Evolutionary conservation across 2,329 filamentous ascomycete genomes (phyloP), one percentile per base, ranked within the genome.

Genomic region (Aschersonia sp.): DNA sequence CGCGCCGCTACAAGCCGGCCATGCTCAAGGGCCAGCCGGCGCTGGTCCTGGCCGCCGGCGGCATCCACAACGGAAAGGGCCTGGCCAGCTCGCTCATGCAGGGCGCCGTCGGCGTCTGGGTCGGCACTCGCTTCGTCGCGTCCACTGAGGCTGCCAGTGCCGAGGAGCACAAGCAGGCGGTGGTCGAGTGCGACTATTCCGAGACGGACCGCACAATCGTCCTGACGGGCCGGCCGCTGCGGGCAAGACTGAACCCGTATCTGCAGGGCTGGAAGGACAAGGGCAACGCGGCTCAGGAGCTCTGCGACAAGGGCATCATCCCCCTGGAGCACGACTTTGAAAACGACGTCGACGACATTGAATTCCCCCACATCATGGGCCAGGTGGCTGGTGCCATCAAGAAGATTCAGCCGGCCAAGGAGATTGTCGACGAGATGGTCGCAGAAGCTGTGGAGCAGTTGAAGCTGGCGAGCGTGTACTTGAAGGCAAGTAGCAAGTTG

Each of bases 381-480:
- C 87, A 95, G 68, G 89, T 96, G 7, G 85, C 87, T 1, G 89
- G 85, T 2, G 75, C 81, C 1, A 85, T 96, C 49, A 64, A 69
- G 35, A 79, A 82, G 54, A 78, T 96, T 50, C 80, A 92, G 69
- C 87, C 89, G 0, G 90, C 90, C 0, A 76, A 70, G 44, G 75
- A 82, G 53, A 95, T 97, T 68, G 81, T 97, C n/a, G 76, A 81
- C 51, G 87, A 94, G 55, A 96, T 97, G 87, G 85, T 95, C 8
- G 66, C 68, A 22, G 81, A 89, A 62, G 87, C 86, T 1, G 79
- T 81, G 7, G 72, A 76, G 1, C 78, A 83, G 71, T 60, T 94
- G 56, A 78, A 71, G 62, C 60, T 72, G 31, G 83, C 81, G 4
- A 68, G 72, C 40, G 64, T 66, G 3, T 89, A 85, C 64, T 61